phyloP scores from a whole-genome alignment of 2,329 filamentous ascomycete species.

The Bipolaris zeicola region DNA sequence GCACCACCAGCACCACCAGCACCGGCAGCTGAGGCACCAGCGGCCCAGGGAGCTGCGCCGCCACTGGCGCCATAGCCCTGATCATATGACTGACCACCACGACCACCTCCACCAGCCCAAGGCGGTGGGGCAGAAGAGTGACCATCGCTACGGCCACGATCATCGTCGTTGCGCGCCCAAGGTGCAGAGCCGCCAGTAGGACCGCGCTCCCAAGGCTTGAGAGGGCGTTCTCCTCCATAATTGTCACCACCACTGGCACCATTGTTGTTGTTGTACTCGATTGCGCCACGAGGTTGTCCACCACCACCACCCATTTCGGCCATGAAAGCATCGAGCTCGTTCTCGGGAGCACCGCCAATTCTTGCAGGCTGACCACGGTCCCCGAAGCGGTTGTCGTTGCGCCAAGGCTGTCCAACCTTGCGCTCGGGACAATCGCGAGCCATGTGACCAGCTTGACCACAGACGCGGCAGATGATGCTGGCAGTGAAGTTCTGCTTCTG shows the following conservation, averaged over 20 bases:
- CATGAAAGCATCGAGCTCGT: constrained; percentile 98
- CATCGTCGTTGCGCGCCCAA: constrained; percentile 62
- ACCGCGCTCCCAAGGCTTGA: constrained; percentile 87
- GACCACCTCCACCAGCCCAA: constrained; percentile 41
- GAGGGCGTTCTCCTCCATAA: constrained; percentile 58
- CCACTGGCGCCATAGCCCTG: constrained; percentile 39
- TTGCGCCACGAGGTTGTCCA: constrained; percentile 71
- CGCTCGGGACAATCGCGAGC: constrained; percentile 96
- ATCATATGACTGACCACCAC: constrained; percentile 40
- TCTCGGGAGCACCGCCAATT: constrained; percentile 79
- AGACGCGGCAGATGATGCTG: constrained; percentile 98
- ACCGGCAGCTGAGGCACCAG: constrained; percentile 41
- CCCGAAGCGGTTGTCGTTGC: constrained; percentile 69
- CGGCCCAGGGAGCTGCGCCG: constrained; percentile 48
- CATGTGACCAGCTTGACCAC: constrained; percentile 98
- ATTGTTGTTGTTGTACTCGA: constrained; percentile 57
- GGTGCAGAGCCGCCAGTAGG: constrained; percentile 84
- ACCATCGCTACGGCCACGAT: constrained; percentile 48
- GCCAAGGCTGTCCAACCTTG: constrained; percentile 88
- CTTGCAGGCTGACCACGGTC: constrained; percentile 62
- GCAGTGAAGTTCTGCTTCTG: constrained; percentile 99
- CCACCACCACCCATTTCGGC: constrained; percentile 84
- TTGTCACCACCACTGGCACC: constrained; percentile 54
- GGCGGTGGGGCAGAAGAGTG: constrained; percentile 50
- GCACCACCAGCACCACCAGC: constrained; percentile 36